Base-by-base conservation (phyloP, 495 filamentous ascomycete genomes). In the Friedmanniomyces simplex region DNA sequence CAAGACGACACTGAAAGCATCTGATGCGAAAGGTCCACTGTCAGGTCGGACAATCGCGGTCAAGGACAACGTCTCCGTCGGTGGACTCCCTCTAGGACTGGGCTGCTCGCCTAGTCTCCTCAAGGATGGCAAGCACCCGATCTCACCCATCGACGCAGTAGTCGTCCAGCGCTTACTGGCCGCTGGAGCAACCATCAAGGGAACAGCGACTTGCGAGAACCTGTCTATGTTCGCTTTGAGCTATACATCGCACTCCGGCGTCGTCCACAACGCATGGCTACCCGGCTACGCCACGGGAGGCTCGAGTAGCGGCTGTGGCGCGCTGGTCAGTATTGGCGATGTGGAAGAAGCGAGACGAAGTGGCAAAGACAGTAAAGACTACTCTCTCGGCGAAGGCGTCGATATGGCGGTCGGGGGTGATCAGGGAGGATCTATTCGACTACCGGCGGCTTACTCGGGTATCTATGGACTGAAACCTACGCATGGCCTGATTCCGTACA, bases 361-460 rank as follows among this genome's bases (percentile, higher is more conserved):
- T 43, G 58, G 51, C 12, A 43, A 51, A 30, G 52, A 55, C 32
- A 34, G 18, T n/a, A 41, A 51, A 51, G 32, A 55, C 11, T 60
- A 60, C 48, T 26, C 49, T 5, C 58, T 60, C 26, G 51, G 58
- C 3, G 71, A 75, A 20, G 66, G 73, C 16, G 77, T 79, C 1
- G 78, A 83, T 59, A 69, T 84, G 21, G 74, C 75, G 0, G 76
- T 83, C 52, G 81, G 80, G 21, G 77, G 76, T 7, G 81, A 84
- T 59, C 79, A 82, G 59, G 81, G 79, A 18, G 81, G 81, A 11
- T 79, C 75, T 55, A 77, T 84, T 30, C 72, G 80, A n/a, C 72
- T 83, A 10, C 81, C 80, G 39, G 67, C 70, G 1, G 61, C 68
- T 11, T 63, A 68, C 46, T 70, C 64, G 18, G 72, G 72, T 5